A percentile compares a stretch with the other conserved stretches of the same genome.
phyloP scores from a whole-genome alignment of 2,329 filamentous ascomycete genomes.

The Calonectria montana region DNA sequence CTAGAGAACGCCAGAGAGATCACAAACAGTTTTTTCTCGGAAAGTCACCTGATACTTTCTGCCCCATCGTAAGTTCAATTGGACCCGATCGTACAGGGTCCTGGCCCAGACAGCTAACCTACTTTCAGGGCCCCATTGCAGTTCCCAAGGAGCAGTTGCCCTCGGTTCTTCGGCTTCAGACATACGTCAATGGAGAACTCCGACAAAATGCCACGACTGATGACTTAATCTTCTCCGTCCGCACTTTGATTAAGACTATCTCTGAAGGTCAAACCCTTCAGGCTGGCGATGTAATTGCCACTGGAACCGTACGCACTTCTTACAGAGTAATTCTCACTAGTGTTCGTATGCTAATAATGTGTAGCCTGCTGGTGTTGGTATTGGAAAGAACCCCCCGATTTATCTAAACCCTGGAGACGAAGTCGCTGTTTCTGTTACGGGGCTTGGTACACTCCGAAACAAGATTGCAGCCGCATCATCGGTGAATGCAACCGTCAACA shows the following conservation, averaged over 20 bases:
- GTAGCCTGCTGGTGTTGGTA: conserved; percentile 57
- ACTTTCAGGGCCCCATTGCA: conserved; percentile 59
- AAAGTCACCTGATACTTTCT: conserved; percentile 60
- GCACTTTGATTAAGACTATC: conserved; percentile 53
- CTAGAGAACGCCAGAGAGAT: conserved; percentile 62
- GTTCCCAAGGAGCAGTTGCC: conserved; percentile 59
- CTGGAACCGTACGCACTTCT: conserved; percentile 47
- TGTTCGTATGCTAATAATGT: background rate
- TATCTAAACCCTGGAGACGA: conserved; percentile 55
- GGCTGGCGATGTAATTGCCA: conserved; percentile 58
- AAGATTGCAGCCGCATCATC: background rate
- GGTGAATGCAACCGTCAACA: background rate
- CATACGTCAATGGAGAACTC: conserved; percentile 57
- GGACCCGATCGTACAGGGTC: background rate
- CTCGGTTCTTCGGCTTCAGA: conserved; percentile 52
- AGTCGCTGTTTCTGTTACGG: conserved; percentile 48
- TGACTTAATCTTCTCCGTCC: conserved; percentile 58
- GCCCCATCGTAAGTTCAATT: background rate
- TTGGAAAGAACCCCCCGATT: conserved; percentile 52
- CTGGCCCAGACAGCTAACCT: background rate
- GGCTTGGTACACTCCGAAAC: conserved; percentile 27
- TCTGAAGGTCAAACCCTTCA: conserved; percentile 56
- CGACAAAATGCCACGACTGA: conserved; percentile 56
- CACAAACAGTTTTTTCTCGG: conserved; percentile 71
- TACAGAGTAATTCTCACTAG: background rate